phyloP scores from a whole-genome alignment of 2,329 filamentous ascomycete genomes.

The Calycina herbarum region DNA sequence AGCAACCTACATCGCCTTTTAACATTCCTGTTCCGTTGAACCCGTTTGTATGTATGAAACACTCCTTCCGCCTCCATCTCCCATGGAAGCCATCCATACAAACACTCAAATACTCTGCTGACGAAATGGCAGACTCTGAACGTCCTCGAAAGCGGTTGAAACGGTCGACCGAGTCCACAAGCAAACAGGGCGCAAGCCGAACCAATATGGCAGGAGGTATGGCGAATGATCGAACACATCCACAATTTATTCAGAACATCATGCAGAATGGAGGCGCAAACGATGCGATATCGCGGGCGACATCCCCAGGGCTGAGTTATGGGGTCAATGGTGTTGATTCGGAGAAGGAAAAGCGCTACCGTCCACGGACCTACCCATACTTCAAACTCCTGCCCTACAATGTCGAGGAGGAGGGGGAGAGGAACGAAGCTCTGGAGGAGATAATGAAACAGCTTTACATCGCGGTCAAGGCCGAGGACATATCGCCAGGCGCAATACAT shows the following conservation, averaged over 20 bases:
- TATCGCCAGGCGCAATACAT: constrained; percentile 87
- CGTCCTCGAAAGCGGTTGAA: constrained; percentile 20
- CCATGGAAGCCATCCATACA: not conserved
- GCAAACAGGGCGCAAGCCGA: constrained; percentile 11
- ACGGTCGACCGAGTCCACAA: constrained; percentile 14
- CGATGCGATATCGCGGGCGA: constrained; percentile 79
- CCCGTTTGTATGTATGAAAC: not conserved
- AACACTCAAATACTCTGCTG: constrained; percentile 16
- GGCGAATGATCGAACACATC: constrained; percentile 34
- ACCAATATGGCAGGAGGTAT: constrained; percentile 32
- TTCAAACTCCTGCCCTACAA: constrained; percentile 85
- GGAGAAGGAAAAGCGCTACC: constrained; percentile 62
- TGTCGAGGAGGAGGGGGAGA: constrained; percentile 76
- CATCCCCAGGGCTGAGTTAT: constrained; percentile 72
- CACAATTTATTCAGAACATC: constrained; percentile 31
- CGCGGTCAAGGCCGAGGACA: constrained; percentile 87
- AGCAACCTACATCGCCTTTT: not conserved
- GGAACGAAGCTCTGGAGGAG: constrained; percentile 76
- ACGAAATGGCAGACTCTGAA: constrained; percentile 17
- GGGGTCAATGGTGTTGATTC: constrained; percentile 49
- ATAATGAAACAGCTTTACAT: constrained; percentile 95
- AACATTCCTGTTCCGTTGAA: not conserved
- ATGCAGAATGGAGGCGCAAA: constrained; percentile 38
- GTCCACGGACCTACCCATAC: constrained; percentile 91
- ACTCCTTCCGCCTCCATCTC: not conserved